Evolutionary conservation across 345 rosid species (phyloP).

Genomic region (Euphorbia tirucalli): DNA sequence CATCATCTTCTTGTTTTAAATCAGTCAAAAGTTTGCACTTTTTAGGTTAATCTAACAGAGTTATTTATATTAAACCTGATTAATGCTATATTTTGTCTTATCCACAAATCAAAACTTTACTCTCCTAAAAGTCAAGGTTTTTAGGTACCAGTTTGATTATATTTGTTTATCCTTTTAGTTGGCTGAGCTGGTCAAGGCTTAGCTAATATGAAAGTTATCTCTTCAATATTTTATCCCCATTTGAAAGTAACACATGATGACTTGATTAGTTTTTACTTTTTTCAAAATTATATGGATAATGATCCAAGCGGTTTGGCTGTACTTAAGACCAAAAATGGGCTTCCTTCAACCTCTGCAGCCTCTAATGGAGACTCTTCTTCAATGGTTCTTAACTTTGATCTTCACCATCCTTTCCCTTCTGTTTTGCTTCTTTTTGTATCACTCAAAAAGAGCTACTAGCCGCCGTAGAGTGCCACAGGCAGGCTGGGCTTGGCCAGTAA

Average conservation of each 20-base stretch:
- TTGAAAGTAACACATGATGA: not conserved
- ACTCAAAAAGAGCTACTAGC: not conserved
- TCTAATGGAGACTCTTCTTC: conserved; percentile 12
- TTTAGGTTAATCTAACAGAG: not conserved
- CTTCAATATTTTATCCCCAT: not conserved
- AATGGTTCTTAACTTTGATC: conserved; percentile 9
- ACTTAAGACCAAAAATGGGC: not conserved
- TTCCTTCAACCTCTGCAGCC: not conserved
- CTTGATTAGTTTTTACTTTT: not conserved
- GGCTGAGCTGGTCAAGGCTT: not conserved
- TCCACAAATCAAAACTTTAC: not conserved
- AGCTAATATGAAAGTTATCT: not conserved
- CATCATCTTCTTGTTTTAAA: not conserved
- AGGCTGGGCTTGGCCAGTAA: conserved; percentile 34
- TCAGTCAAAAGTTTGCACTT: not conserved
- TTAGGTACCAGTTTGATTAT: no score
- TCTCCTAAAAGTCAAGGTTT: no score
- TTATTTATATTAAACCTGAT: no score
- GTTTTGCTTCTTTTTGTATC: conserved; percentile 14
- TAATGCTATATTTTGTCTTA: not conserved
- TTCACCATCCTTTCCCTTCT: conserved; percentile 8
- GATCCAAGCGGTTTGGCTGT: not conserved
- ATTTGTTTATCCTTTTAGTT: not conserved
- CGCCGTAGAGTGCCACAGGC: conserved; percentile 27
- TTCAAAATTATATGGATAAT: not conserved